Evolutionary conservation across 106 monocot species (phyloP).

Genomic region (Hemerocallis citrina): DNA sequence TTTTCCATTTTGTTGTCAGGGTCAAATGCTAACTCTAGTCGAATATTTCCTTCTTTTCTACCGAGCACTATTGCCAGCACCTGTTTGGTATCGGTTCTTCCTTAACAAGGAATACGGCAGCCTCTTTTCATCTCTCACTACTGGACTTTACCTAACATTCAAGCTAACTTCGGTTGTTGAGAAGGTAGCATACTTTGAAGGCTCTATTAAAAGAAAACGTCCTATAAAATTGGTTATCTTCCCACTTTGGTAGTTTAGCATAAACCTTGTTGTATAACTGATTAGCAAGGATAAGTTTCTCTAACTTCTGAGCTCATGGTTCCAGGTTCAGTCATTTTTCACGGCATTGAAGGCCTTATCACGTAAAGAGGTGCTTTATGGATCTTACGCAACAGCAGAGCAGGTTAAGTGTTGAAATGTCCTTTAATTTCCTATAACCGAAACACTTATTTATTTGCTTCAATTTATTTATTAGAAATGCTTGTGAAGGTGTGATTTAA

Average conservation of each 20-base stretch:
- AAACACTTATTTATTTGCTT: too few relatives aligned
- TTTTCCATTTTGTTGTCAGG: constrained; percentile 28
- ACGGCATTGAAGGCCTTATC: constrained; percentile 48
- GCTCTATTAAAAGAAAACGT: background rate
- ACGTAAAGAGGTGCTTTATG: constrained; percentile 60
- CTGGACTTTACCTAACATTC: constrained; percentile 88
- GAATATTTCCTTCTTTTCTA: constrained; percentile 87
- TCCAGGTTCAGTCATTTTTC: constrained; percentile 50
- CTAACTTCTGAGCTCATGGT: background rate
- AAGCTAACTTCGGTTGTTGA: constrained; percentile 91
- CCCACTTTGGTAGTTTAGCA: background rate
- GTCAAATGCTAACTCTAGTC: constrained; percentile 84
- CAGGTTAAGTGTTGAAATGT: constrained; percentile 35
- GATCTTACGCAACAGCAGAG: constrained; percentile 63
- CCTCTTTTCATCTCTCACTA: constrained; percentile 92
- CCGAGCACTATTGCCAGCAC: constrained; percentile 84
- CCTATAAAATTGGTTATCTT: background rate
- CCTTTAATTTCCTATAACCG: background rate
- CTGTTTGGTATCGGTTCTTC: constrained; percentile 95
- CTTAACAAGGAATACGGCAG: constrained; percentile 98
- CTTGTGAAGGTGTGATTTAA: too few relatives aligned
- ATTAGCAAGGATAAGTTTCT: background rate
- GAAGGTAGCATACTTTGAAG: constrained; percentile 36
- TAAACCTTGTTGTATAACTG: background rate
- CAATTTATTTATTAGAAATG: too few relatives aligned